phyloP scores from a whole-genome alignment of 2,329 filamentous ascomycete genomes.

The Ascocoryne sarcoides region DNA sequence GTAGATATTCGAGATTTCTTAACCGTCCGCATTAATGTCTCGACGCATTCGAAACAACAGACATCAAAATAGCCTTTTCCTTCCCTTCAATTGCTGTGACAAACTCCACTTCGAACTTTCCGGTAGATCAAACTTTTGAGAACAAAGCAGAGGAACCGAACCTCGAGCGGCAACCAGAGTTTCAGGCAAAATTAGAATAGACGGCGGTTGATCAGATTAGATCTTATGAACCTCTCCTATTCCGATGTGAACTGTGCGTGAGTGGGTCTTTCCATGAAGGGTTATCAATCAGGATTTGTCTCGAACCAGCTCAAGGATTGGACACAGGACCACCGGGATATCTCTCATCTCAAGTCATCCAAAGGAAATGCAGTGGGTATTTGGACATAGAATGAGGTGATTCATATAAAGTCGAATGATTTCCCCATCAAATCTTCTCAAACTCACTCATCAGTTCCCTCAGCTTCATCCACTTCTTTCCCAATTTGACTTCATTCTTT shows the following conservation, averaged over 20 bases:
- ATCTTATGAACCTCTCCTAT: too few relatives aligned
- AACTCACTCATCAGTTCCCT: slow-evolving; percentile 13
- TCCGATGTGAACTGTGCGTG: background rate
- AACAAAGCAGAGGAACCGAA: background rate
- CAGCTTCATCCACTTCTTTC: slow-evolving; percentile 7
- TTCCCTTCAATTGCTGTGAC: background rate
- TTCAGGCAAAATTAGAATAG: too few relatives aligned
- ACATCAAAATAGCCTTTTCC: background rate
- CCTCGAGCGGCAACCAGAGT: too few relatives aligned
- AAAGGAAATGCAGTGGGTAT: background rate
- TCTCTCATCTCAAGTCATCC: background rate
- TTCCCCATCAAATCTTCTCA: slow-evolving; percentile 7
- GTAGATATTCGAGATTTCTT: too few relatives aligned
- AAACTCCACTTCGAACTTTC: background rate
- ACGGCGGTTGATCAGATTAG: slow-evolving; percentile 2
- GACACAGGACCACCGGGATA: background rate
- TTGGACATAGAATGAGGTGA: slow-evolving; percentile 6
- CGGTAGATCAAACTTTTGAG: background rate
- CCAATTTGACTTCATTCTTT: slow-evolving; percentile 15
- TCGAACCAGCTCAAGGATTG: slow-evolving; percentile 5
- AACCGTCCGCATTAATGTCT: background rate
- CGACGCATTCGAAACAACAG: background rate
- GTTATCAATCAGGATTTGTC: slow-evolving; percentile 9
- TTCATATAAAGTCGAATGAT: slow-evolving; percentile 14
- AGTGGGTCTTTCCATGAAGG: background rate